Evolutionary conservation across 352 stramenopile genomes (phyloP).

Genomic region (Phytopythium helicoides): DNA sequence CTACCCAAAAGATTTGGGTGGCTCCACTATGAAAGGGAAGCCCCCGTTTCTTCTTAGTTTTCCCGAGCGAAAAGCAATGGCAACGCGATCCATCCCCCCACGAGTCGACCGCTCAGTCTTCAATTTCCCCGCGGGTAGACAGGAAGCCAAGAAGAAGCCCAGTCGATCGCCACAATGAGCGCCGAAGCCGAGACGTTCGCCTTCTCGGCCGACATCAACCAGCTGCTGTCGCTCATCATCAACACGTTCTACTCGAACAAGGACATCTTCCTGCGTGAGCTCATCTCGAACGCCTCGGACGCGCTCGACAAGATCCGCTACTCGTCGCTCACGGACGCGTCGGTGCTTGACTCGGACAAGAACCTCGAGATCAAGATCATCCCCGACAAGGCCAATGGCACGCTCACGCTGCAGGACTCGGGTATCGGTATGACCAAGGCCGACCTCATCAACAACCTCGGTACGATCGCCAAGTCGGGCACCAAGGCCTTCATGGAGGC

Average conservation of each 20-base stretch:
- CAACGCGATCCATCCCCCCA: too few relatives aligned
- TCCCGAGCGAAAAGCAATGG: too few relatives aligned
- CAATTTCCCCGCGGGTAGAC: constrained; percentile 47
- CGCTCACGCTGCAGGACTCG: constrained; percentile 97
- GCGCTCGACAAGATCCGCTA: constrained; percentile 99
- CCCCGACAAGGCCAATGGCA: constrained; percentile 95
- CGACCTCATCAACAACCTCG: constrained; percentile 96
- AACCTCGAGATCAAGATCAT: constrained; percentile 97
- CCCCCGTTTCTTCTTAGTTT: constrained; percentile 14
- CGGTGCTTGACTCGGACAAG: constrained; percentile 64
- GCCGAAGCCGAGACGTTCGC: constrained; percentile 97
- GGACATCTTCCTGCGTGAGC: constrained; percentile 98
- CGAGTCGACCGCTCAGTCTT: too few relatives aligned
- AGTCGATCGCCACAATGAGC: constrained; percentile 49
- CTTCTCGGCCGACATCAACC: constrained; percentile 99
- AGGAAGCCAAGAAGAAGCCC: constrained; percentile 18
- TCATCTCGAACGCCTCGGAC: constrained; percentile 99
- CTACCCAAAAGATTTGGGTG: too few relatives aligned
- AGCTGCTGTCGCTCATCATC: constrained; percentile 99
- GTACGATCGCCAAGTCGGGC: constrained; percentile 98
- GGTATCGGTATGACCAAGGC: constrained; percentile 99
- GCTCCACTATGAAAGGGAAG: too few relatives aligned
- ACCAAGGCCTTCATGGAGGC: constrained; percentile 99
- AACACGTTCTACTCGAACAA: constrained; percentile 98
- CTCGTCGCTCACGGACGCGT: constrained; percentile 91